phyloP scores from a whole-genome alignment of 352 stramenopile species.

The Pythium vanterpoolii region DNA sequence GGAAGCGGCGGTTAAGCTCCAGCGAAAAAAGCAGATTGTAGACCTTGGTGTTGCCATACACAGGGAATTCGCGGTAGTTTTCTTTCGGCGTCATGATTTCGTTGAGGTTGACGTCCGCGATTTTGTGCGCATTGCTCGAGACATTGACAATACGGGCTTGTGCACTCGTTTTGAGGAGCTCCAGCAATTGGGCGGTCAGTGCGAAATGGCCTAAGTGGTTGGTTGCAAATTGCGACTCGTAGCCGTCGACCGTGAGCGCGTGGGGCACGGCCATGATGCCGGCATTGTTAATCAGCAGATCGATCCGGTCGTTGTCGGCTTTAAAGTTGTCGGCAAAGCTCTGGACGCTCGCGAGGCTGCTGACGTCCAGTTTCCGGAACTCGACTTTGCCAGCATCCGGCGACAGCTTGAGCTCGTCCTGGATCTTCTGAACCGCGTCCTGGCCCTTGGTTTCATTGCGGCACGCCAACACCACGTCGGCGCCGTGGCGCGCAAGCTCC shows the following conservation, averaged over 20 bases:
- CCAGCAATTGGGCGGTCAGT: constrained; percentile 25
- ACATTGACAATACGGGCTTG: constrained; percentile 27
- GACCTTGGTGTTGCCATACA: constrained; percentile 50
- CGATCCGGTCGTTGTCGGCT: constrained; percentile 8
- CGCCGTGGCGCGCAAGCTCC: constrained; percentile 51
- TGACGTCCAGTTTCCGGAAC: constrained; percentile 26
- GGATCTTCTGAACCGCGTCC: constrained; percentile 28
- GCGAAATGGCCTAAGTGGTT: constrained; percentile 31
- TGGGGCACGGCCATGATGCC: neutral
- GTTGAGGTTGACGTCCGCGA: constrained; percentile 24
- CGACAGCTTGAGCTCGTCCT: constrained; percentile 34
- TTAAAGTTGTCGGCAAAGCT: constrained; percentile 24
- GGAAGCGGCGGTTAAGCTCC: constrained; percentile 38
- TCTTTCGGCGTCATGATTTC: constrained; percentile 33
- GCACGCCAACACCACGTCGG: constrained; percentile 58
- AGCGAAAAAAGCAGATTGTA: constrained; percentile 47
- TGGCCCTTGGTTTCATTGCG: constrained; percentile 33
- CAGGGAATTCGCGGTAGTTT: constrained; percentile 26
- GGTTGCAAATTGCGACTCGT: constrained; percentile 19
- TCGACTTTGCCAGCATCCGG: constrained; percentile 13
- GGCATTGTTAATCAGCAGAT: constrained; percentile 38
- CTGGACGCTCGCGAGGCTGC: constrained; percentile 20
- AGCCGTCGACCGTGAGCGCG: constrained; percentile 1
- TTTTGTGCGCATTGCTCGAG: constrained; percentile 47
- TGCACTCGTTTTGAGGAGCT: constrained; percentile 23